A percentile compares a stretch with the other conserved stretches of the same genome.
Conservation (phyloP, 2,329 filamentous ascomycete genomes). For the Neofusicoccum sp. region DNA sequence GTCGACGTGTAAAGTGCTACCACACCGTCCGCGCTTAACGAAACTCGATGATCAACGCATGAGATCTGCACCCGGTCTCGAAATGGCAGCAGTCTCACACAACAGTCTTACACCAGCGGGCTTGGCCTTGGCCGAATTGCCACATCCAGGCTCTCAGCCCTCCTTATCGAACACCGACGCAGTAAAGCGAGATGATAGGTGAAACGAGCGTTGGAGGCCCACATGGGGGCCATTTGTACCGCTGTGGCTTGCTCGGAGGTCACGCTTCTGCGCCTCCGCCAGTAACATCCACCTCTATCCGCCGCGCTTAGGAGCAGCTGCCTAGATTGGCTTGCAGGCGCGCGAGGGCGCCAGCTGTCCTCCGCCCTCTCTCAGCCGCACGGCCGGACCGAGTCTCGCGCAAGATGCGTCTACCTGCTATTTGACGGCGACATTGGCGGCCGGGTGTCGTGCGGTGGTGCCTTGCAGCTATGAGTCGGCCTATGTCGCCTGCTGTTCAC, state of each 20-base stretch:
- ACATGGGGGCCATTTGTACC: not conserved
- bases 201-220: not conserved
- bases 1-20: not conserved
- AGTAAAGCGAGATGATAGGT: not conserved
- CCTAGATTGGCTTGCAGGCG: not conserved
- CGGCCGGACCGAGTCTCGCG: no score
- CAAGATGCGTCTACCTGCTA: not conserved
- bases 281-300: not conserved
- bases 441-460: no score
- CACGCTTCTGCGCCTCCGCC: not conserved
- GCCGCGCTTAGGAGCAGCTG: not conserved
- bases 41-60: not conserved
- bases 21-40: not conserved
- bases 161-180: not conserved
- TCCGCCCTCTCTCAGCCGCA: not conserved
- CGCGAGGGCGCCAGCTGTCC: not conserved
- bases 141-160: not conserved
- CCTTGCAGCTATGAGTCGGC: not conserved
- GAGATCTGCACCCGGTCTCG: not conserved
- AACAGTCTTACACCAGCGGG: not conserved
- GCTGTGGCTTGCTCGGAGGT: constrained; percentile 2
- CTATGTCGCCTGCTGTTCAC: not conserved
- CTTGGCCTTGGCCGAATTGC: constrained; percentile 3
- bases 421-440: not conserved
- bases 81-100: not conserved